These are phyloP conservation scores for Backusella mclennaniae DNA, from an alignment of 192 early-diverging fungal genomes.

Conservation along the genomic window DNA sequence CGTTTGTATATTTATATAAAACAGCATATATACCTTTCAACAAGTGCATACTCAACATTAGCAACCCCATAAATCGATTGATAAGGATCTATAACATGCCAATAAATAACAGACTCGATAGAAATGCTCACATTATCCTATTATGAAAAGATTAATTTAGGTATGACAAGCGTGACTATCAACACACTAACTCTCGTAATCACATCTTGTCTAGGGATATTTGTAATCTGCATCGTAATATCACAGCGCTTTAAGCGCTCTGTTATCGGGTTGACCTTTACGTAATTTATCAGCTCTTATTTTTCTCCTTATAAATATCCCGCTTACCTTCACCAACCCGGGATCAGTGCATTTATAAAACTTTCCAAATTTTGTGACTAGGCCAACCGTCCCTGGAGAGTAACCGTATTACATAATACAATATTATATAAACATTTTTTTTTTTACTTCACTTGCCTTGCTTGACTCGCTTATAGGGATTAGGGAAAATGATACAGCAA, in stretches of 20 bases:
- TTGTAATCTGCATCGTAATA: slow-evolving; percentile 61
- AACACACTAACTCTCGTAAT: slow-evolving; percentile 60
- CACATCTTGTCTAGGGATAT: slow-evolving; percentile 69
- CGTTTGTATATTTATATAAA: neutral
- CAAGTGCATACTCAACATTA: slow-evolving; percentile 69
- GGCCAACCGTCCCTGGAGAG: slow-evolving; percentile 56
- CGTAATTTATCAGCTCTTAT: neutral
- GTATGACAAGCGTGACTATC: neutral
- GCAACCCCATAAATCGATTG: slow-evolving; percentile 75
- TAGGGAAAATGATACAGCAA: slow-evolving; percentile 48
- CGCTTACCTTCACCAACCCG: slow-evolving; percentile 38
- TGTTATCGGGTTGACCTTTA: slow-evolving; percentile 44
- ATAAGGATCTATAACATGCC: slow-evolving; percentile 80
- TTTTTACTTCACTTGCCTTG: slow-evolving; percentile 19
- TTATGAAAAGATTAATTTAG: neutral
- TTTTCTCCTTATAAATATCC: neutral
- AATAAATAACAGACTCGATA: slow-evolving; percentile 88
- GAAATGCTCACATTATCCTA: slow-evolving; percentile 80
- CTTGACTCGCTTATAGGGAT: slow-evolving; percentile 53
- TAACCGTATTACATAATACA: neutral
- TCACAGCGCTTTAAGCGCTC: slow-evolving; percentile 45
- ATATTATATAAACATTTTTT: neutral
- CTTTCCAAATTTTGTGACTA: slow-evolving; percentile 64
- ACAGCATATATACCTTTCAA: slow-evolving; percentile 58
- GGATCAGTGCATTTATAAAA: slow-evolving; percentile 53